Evolutionary conservation across 768 basidiomycete species (phyloP).

Genomic region (Mycena venus): DNA sequence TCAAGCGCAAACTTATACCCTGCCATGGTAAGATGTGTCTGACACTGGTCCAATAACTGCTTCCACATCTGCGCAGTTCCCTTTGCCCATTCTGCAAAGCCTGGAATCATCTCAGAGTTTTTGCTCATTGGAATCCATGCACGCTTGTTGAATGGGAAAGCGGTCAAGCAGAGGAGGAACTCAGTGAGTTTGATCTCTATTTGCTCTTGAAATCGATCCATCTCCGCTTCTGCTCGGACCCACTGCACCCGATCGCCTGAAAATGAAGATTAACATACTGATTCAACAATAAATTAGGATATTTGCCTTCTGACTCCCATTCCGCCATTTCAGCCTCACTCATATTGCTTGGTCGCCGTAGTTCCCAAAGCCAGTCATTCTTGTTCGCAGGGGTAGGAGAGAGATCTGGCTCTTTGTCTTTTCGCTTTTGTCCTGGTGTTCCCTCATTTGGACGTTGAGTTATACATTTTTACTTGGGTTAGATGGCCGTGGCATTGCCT

Average conservation of each 20-base stretch:
- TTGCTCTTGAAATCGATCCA: conserved; percentile 26
- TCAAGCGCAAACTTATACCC: not conserved
- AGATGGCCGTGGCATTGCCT: too few relatives aligned
- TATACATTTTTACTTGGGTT: too few relatives aligned
- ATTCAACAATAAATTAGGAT: not conserved
- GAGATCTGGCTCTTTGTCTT: not conserved
- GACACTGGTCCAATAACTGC: not conserved
- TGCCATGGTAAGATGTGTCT: not conserved
- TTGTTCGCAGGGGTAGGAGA: not conserved
- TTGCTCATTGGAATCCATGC: not conserved
- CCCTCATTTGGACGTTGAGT: not conserved
- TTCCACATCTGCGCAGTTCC: not conserved
- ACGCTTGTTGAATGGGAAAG: not conserved
- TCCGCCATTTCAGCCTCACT: not conserved
- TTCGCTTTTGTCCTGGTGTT: not conserved
- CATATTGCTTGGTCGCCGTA: conserved; percentile 4
- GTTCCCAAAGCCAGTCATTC: conserved; percentile 11
- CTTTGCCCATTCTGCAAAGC: not conserved
- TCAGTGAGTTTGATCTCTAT: conserved; percentile 22
- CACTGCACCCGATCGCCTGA: conserved; percentile 10
- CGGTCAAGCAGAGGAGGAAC: conserved; percentile 5
- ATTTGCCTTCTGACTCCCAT: not conserved
- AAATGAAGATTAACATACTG: not conserved
- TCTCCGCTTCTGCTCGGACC: conserved; percentile 15
- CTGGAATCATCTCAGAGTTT: not conserved